A percentile compares a stretch with the other conserved stretches of the same genome.
These are phyloP conservation scores for Cladosporium colombiae DNA, from an alignment of 2,329 filamentous ascomycete species.

Conservation along the genomic window DNA sequence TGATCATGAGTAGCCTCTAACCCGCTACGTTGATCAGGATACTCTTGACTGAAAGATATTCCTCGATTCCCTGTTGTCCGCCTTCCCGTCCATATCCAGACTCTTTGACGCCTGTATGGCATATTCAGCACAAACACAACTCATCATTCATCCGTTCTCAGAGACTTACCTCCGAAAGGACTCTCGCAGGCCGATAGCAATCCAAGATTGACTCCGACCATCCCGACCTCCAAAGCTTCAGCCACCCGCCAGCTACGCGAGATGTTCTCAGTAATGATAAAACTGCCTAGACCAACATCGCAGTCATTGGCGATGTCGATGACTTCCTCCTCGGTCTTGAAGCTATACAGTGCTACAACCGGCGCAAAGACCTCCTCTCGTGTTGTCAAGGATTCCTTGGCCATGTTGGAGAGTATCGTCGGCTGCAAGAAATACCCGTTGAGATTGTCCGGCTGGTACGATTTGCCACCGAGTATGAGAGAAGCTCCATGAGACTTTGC, in stretches of 20 bases:
- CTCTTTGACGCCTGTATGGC: conserved; percentile 61
- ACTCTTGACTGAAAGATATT: conserved; percentile 75
- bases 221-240: conserved; percentile 39
- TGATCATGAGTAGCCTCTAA: too few species aligned
- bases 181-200: conserved; percentile 24
- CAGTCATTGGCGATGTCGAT: conserved; percentile 62
- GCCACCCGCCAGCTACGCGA: conserved; percentile 38
- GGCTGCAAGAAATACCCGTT: conserved; percentile 70
- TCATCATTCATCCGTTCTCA: not conserved
- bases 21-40: conserved; percentile 43
- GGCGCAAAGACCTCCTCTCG: conserved; percentile 68
- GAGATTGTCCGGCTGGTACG: conserved; percentile 40
- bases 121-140: not conserved
- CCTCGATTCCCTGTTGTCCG: conserved; percentile 72
- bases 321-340: conserved; percentile 66
- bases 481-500: conserved; percentile 64
- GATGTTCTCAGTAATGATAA: conserved; percentile 38
- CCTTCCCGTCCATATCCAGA: conserved; percentile 80
- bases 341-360: conserved; percentile 63
- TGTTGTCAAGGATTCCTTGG: conserved; percentile 56
- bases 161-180: conserved; percentile 24
- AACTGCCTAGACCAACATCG: conserved; percentile 65
- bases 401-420: conserved; percentile 63
- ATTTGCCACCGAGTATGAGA: conserved; percentile 62
- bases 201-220: conserved; percentile 20